A percentile compares a stretch with the other conserved stretches of the same genome.
Conservation (phyloP, 352 stramenopile genomes). For the Globisporangium nodosum region DNA sequence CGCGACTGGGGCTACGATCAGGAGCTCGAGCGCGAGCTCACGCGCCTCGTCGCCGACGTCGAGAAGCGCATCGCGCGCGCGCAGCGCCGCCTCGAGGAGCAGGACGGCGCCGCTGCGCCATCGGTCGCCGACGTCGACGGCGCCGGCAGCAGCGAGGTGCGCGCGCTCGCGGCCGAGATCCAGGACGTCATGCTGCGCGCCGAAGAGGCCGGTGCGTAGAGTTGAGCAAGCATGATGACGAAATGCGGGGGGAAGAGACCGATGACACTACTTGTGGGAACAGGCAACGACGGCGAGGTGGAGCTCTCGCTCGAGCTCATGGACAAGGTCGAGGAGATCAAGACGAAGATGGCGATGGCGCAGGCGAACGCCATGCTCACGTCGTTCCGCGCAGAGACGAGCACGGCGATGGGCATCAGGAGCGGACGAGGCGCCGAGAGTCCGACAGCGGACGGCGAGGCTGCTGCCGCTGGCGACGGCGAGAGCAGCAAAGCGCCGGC, state of each 20-base stretch:
- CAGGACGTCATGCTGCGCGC: conserved; percentile 48
- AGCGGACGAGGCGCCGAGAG: not conserved
- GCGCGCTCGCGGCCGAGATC: conserved; percentile 66
- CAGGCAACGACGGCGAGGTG: conserved; percentile 49
- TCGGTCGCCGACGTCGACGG: conserved; percentile 35
- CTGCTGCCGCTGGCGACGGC: not conserved
- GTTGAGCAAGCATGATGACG: too few species aligned
- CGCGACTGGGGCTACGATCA: conserved; percentile 66
- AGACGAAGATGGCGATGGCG: conserved; percentile 39
- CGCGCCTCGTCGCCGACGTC: conserved; percentile 58
- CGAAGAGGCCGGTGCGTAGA: conserved; percentile 31
- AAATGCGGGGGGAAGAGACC: too few species aligned
- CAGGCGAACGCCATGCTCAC: conserved; percentile 39
- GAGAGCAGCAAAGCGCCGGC: not conserved
- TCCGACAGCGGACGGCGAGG: conserved; percentile 1
- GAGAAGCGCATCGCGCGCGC: conserved; percentile 78
- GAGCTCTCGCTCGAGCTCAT: conserved; percentile 55
- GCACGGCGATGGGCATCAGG: not conserved
- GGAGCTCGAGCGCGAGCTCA: conserved; percentile 60
- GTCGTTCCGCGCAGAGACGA: conserved; percentile 25
- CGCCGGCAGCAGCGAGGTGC: conserved; percentile 20
- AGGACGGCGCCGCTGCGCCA: conserved; percentile 37
- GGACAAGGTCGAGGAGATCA: conserved; percentile 60
- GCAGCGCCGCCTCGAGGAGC: conserved; percentile 64
- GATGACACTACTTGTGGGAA: not conserved